Evolutionary conservation across 495 filamentous ascomycete genomes (phyloP).

Genomic region (Entonaema liquescens): DNA sequence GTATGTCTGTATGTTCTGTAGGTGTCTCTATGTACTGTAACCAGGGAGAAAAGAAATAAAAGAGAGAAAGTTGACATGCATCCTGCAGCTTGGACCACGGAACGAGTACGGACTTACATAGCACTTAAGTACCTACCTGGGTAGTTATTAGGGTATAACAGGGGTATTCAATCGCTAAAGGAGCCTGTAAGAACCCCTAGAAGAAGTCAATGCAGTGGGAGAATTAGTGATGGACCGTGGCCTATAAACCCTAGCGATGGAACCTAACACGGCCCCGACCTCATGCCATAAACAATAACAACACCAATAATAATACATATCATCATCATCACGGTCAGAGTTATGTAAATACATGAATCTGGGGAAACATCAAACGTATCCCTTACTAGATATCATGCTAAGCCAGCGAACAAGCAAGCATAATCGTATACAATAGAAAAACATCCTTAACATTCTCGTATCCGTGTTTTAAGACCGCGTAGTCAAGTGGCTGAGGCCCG

Average conservation of each 20-base stretch:
- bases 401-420: not conserved
- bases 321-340: not conserved
- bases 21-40: slow-evolving; percentile 10
- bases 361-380: not conserved
- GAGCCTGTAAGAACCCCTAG: slow-evolving; percentile 36
- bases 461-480: slow-evolving; percentile 29
- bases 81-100: slow-evolving; percentile 29
- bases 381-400: not conserved
- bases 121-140: no score
- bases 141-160: slow-evolving; percentile 19
- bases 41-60: slow-evolving; percentile 17
- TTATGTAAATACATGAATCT: slow-evolving; percentile 8
- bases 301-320: not conserved
- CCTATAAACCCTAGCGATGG: slow-evolving; percentile 40
- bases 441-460: slow-evolving; percentile 19
- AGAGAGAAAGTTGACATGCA: slow-evolving; percentile 23
- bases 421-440: not conserved
- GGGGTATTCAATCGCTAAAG: slow-evolving; percentile 35
- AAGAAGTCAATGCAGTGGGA: slow-evolving; percentile 9
- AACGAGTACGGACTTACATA: slow-evolving; percentile 30
- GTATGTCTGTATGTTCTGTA: not conserved
- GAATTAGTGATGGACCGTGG: slow-evolving; percentile 14
- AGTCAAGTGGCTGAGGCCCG: slow-evolving; percentile 28
- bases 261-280: slow-evolving; percentile 26
- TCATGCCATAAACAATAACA: slow-evolving; percentile 12